These are phyloP conservation scores for Clitopilus passeckerianus DNA, from an alignment of 768 basidiomycete genomes.

Conservation along the genomic window DNA sequence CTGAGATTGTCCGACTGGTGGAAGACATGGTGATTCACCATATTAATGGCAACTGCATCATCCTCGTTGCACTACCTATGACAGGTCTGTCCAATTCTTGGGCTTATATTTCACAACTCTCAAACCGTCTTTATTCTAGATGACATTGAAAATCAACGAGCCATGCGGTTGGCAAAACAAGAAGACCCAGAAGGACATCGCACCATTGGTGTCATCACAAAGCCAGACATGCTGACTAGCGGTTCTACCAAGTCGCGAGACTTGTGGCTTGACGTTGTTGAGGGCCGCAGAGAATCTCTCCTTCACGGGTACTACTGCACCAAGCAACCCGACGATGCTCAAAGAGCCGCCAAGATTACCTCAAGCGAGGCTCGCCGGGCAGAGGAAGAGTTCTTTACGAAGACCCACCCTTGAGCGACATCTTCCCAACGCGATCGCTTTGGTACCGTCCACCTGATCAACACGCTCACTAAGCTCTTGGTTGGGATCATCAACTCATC, in stretches of 20 bases:
- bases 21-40: constrained; percentile 44
- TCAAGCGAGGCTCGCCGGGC: constrained; percentile 23
- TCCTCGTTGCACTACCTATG: constrained; percentile 51
- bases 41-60: constrained; percentile 47
- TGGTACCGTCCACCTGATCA: constrained; percentile 29
- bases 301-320: constrained; percentile 39
- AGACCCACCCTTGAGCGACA: constrained; percentile 28
- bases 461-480: constrained; percentile 28
- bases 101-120: not conserved
- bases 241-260: constrained; percentile 28
- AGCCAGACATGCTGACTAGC: constrained; percentile 42
- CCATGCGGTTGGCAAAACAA: constrained; percentile 38
- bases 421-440: constrained; percentile 21
- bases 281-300: constrained; percentile 32
- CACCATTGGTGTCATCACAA: constrained; percentile 59
- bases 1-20: constrained; percentile 36
- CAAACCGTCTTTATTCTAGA: constrained; percentile 23
- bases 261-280: constrained; percentile 38
- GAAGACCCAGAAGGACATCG: constrained; percentile 41
- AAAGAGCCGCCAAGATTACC: constrained; percentile 24
- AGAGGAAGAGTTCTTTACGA: constrained; percentile 29
- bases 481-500: constrained; percentile 27
- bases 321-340: constrained; percentile 32
- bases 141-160: constrained; percentile 57
- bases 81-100: constrained; percentile 29